These are phyloP conservation scores for Cantharellus cinnabarinus DNA, from an alignment of 768 basidiomycete genomes.

Conservation along the genomic window DNA sequence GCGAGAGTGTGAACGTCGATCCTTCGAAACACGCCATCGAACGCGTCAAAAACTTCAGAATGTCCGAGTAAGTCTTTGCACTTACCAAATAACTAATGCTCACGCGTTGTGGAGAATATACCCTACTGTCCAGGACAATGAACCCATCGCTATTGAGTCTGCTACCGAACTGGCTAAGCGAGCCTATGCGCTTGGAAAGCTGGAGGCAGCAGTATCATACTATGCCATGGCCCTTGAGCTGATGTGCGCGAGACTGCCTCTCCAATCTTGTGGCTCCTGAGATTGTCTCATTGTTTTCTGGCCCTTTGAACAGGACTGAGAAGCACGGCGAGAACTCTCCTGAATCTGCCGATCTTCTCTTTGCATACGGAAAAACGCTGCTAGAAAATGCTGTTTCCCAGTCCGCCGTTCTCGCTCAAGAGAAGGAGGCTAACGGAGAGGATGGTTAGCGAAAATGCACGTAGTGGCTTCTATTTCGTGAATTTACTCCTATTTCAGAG, in stretches of 20 bases:
- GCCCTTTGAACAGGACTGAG: conserved; percentile 31
- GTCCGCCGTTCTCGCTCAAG: conserved; percentile 60
- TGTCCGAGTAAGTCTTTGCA: too few relatives aligned
- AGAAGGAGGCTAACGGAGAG: conserved; percentile 49
- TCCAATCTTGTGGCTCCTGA: conserved; percentile 11
- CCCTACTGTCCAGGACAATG: neutral
- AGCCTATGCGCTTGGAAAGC: conserved; percentile 73
- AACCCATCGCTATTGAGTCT: conserved; percentile 23
- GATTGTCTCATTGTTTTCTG: neutral
- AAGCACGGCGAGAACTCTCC: conserved; percentile 62
- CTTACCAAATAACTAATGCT: too few relatives aligned
- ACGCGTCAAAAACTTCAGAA: too few relatives aligned
- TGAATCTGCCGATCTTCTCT: conserved; percentile 71
- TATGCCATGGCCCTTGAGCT: conserved; percentile 73
- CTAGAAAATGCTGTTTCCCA: conserved; percentile 82
- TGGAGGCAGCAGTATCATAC: conserved; percentile 64
- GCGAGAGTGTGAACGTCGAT: too few relatives aligned
- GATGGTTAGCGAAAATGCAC: conserved; percentile 11
- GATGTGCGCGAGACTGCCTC: conserved; percentile 31
- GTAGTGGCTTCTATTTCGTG: neutral
- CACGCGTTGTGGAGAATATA: too few relatives aligned
- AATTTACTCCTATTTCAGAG: neutral
- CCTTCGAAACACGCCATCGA: too few relatives aligned
- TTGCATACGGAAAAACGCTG: conserved; percentile 81
- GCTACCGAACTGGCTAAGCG: conserved; percentile 65